phyloP scores from a whole-genome alignment of 2,329 filamentous ascomycete genomes.

The Acephala macrosclerotiorum region DNA sequence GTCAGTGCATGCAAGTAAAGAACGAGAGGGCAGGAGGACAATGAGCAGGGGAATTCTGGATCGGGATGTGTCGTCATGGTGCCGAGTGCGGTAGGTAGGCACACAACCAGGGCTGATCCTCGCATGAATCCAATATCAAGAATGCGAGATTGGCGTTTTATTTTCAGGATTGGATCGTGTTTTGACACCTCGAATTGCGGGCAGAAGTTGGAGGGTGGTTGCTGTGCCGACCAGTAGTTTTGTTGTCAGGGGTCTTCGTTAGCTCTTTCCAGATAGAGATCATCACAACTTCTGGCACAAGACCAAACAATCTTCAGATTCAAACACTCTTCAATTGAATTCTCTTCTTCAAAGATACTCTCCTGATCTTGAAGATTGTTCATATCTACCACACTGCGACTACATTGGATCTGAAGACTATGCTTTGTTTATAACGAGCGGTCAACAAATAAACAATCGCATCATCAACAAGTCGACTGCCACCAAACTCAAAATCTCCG shows the following conservation, averaged over 20 bases:
- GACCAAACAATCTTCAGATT: conserved; percentile 17
- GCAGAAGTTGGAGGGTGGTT: conserved; percentile 7
- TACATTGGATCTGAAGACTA: conserved; percentile 23
- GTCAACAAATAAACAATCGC: conserved; percentile 32
- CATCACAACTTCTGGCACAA: conserved; percentile 18
- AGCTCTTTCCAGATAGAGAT: conserved; percentile 29
- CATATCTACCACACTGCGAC: conserved; percentile 25
- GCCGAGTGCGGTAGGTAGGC: conserved; percentile 11
- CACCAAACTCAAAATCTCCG: conserved; percentile 14
- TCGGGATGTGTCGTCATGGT: conserved; percentile 43
- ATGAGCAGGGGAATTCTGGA: conserved; percentile 65
- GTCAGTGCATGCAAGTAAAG: background rate
- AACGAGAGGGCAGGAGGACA: conserved; percentile 55
- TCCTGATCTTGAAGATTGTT: conserved; percentile 30
- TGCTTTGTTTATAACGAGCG: conserved; percentile 34
- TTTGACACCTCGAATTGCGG: background rate
- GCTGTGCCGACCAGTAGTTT: conserved; percentile 12
- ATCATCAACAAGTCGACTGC: conserved; percentile 18
- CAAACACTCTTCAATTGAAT: conserved; percentile 28
- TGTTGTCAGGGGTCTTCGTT: conserved; percentile 12
- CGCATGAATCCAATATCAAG: conserved; percentile 33
- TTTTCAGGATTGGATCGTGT: conserved; percentile 10
- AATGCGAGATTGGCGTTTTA: conserved; percentile 14
- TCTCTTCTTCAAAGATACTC: conserved; percentile 22
- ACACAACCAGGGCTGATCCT: conserved; percentile 1